Evolutionary conservation across 768 basidiomycete species (phyloP).

Genomic region (Suillus placidus): DNA sequence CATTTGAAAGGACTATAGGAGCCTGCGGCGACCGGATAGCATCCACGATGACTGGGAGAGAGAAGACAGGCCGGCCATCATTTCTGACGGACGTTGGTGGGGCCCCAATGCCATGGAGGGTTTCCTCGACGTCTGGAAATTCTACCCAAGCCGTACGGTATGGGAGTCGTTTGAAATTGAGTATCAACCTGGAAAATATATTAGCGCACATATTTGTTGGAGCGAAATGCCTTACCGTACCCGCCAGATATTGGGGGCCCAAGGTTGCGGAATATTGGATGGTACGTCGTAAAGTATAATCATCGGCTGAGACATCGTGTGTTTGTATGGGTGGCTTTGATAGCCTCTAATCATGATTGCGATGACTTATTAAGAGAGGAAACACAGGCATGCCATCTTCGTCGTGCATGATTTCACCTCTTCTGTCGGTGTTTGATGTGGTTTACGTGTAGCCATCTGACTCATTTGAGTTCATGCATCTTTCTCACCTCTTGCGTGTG

Average conservation of each 20-base stretch:
- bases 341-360: not conserved
- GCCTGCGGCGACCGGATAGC: slow-evolving; percentile 45
- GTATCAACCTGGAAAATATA: slow-evolving; percentile 53
- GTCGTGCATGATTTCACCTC: no score
- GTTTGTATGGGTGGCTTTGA: not conserved
- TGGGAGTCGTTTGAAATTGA: slow-evolving; percentile 76
- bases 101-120: slow-evolving; percentile 59
- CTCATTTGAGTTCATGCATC: not conserved
- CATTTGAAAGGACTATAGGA: slow-evolving; percentile 60
- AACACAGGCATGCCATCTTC: slow-evolving; percentile 6
- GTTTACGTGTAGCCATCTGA: slow-evolving; percentile 1
- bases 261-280: slow-evolving; percentile 62
- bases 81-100: slow-evolving; percentile 54
- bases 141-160: slow-evolving; percentile 75
- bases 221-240: slow-evolving; percentile 50
- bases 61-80: slow-evolving; percentile 65
- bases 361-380: slow-evolving; percentile 17
- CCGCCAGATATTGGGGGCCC: slow-evolving; percentile 78
- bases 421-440: slow-evolving; percentile 4
- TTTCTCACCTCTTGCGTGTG: not conserved
- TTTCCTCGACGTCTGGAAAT: slow-evolving; percentile 66
- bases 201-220: not conserved
- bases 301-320: slow-evolving; percentile 46
- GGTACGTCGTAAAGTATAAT: slow-evolving; percentile 72
- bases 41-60: slow-evolving; percentile 71